phyloP scores from a whole-genome alignment of 805 yeast genomes.

The Kregervanrija pseudodelftensis region DNA sequence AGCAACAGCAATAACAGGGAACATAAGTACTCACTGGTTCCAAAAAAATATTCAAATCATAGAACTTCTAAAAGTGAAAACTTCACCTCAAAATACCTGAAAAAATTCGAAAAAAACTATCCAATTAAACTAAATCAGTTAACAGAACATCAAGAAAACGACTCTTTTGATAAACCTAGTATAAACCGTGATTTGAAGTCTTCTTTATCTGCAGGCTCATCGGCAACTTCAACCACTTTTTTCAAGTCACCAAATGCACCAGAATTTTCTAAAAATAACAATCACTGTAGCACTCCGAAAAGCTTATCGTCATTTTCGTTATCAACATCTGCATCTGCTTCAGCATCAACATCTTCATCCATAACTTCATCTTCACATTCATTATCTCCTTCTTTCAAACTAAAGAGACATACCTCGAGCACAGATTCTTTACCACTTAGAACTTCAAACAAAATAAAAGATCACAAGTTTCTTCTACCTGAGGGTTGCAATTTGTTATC shows the following conservation, averaged over 20 bases:
- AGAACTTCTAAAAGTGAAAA: conserved; percentile 11
- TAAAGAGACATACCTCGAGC: conserved; percentile 11
- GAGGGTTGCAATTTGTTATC: conserved; percentile 15
- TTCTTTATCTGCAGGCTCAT: too few species aligned
- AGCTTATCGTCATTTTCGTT: too few species aligned
- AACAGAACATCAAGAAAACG: not conserved
- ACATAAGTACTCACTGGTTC: not conserved
- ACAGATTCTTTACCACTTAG: conserved; percentile 12
- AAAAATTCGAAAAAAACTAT: conserved; percentile 2
- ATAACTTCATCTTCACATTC: conserved; percentile 1
- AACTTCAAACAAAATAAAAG: conserved; percentile 16
- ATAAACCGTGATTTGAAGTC: too few species aligned
- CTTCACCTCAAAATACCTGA: conserved; percentile 1
- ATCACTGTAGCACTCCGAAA: too few species aligned
- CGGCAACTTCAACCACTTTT: too few species aligned
- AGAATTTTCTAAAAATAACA: too few species aligned
- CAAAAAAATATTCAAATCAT: conserved; percentile 2
- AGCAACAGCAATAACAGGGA: not conserved
- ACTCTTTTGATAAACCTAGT: too few species aligned
- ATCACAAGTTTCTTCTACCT: conserved; percentile 16
- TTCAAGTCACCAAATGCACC: too few species aligned
- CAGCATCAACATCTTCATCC: not conserved
- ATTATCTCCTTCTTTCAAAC: conserved; percentile 1
- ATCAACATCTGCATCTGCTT: not conserved
- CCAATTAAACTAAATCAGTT: not conserved